phyloP scores from a whole-genome alignment of 306 rosid species.

The Cucurbita argyrosperma region DNA sequence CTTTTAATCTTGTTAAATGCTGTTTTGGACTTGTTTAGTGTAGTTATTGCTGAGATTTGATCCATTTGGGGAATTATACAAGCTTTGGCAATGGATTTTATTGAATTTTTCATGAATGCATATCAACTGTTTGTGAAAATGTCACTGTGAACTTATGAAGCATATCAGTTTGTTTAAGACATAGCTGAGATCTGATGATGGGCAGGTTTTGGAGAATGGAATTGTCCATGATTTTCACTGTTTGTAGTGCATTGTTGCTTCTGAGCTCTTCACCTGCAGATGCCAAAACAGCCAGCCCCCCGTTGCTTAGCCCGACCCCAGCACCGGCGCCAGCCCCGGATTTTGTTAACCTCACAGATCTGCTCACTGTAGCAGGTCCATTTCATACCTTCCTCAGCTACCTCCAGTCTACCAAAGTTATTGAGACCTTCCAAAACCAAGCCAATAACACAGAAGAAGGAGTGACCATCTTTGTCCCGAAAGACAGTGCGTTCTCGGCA shows the following conservation, averaged over 20 bases:
- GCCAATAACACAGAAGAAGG: constrained; percentile 96
- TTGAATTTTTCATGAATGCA: background rate
- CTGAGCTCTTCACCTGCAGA: constrained; percentile 38
- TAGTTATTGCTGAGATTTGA: background rate
- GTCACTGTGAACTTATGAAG: background rate
- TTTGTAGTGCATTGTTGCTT: constrained; percentile 31
- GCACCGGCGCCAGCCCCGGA: constrained; percentile 88
- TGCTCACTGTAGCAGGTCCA: constrained; percentile 87
- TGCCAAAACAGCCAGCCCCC: constrained; percentile 60
- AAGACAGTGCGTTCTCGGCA: constrained; percentile 48
- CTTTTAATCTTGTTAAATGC: no score
- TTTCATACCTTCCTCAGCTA: constrained; percentile 65
- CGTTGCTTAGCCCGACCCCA: constrained; percentile 49
- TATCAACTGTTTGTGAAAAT: background rate
- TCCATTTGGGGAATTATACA: background rate
- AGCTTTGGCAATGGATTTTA: background rate
- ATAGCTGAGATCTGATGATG: background rate
- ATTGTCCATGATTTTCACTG: constrained; percentile 27
- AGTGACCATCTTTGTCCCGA: constrained; percentile 82
- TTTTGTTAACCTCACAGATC: constrained; percentile 65
- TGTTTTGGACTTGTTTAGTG: background rate
- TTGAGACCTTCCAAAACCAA: constrained; percentile 89
- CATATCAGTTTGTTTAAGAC: background rate
- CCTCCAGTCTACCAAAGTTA: constrained; percentile 65
- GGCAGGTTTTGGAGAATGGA: constrained; percentile 61